Percentiles rank a stretch among this genome's conserved stretches.
These are phyloP conservation scores for Dryas drummondii DNA, from an alignment of 306 rosid genomes.

Conservation along the genomic window DNA sequence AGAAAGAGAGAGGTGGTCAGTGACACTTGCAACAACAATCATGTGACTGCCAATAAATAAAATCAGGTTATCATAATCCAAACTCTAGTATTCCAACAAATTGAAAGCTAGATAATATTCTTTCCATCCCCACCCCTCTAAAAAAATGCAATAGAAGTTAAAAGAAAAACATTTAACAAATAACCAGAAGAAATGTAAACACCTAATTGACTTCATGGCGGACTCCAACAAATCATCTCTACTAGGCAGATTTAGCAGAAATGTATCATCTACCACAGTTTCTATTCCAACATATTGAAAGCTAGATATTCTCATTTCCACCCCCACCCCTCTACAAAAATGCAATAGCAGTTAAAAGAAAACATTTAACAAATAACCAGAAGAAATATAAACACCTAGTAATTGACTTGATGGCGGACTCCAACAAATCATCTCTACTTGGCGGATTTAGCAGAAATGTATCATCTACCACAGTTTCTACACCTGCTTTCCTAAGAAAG, in stretches of 20 bases:
- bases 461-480: slow-evolving; percentile 76
- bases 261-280: slow-evolving; percentile 67
- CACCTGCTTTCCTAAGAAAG: slow-evolving; percentile 91
- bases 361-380: slow-evolving; percentile 11
- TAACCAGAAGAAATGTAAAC: slow-evolving; percentile 25
- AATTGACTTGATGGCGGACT: slow-evolving; percentile 83
- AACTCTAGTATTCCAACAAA: neutral
- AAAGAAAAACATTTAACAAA: slow-evolving; percentile 1
- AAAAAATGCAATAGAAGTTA: slow-evolving; percentile 2
- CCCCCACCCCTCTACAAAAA: neutral
- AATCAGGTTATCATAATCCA: neutral
- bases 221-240: slow-evolving; percentile 89
- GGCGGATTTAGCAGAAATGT: slow-evolving; percentile 73
- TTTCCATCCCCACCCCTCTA: neutral
- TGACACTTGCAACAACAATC: neutral
- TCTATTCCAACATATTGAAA: slow-evolving; percentile 31
- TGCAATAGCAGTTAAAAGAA: slow-evolving; percentile 7
- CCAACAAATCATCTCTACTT: slow-evolving; percentile 78
- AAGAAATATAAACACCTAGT: slow-evolving; percentile 56
- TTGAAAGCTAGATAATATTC: slow-evolving; percentile 12
- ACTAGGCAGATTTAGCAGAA: slow-evolving; percentile 68
- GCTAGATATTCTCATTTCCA: slow-evolving; percentile 5
- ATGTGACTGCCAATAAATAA: slow-evolving; percentile 2
- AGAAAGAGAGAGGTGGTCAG: neutral
- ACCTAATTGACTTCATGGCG: slow-evolving; percentile 88